Percentiles rank a stretch among this genome's conserved stretches.
phyloP scores from a whole-genome alignment of 257 asterid species.

The Primulina eburnea region DNA sequence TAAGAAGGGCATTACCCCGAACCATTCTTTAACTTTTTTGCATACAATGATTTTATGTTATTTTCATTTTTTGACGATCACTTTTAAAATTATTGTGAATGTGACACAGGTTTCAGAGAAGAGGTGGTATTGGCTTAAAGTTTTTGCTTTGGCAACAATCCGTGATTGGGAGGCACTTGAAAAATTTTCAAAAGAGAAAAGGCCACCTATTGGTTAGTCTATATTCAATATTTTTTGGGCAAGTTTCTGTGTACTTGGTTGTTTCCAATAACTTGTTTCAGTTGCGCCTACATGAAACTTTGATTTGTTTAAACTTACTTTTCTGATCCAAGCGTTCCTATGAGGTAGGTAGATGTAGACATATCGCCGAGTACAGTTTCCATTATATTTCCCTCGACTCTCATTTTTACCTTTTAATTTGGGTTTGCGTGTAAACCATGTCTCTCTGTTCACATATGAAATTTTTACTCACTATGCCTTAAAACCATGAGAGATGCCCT shows the following conservation, averaged over 20 bases:
- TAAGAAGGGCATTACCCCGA: not conserved
- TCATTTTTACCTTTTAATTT: not conserved
- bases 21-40: conserved; percentile 14
- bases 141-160: conserved; percentile 85
- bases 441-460: not conserved
- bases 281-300: not conserved
- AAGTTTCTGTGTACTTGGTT: conserved; percentile 8
- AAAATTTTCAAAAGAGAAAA: conserved; percentile 81
- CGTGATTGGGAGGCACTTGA: conserved; percentile 94
- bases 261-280: conserved; percentile 7
- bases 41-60: not conserved
- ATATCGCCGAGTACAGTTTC: not conserved
- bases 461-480: conserved; percentile 8
- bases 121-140: conserved; percentile 99
- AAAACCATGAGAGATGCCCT: not conserved
- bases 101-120: conserved; percentile 85
- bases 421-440: not conserved
- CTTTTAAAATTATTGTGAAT: conserved; percentile 17
- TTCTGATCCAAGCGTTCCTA: not conserved
- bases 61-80: not conserved
- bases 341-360: conserved; percentile 9
- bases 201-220: conserved; percentile 80
- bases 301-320: not conserved
- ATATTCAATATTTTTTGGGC: conserved; percentile 11
- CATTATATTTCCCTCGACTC: not conserved